Conservation (phyloP, 306 rosid genomes). For the Cicer judaicum region DNA sequence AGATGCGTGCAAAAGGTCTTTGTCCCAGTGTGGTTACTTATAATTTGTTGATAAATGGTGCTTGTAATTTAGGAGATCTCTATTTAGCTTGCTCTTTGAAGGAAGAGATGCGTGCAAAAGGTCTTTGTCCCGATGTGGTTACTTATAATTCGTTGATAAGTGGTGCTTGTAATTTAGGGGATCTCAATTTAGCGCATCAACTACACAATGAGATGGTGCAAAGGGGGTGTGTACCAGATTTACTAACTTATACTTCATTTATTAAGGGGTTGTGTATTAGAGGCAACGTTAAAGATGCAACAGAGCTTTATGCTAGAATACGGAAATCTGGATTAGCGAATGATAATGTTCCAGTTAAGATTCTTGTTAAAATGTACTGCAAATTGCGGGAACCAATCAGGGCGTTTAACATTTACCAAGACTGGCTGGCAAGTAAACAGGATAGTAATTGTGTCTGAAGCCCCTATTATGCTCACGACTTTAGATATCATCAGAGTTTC, state of each 20-base stretch:
- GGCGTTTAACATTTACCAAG: conserved; percentile 67
- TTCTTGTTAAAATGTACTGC: conserved; percentile 68
- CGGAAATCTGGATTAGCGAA: conserved; percentile 60
- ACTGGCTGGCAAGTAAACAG: conserved; percentile 56
- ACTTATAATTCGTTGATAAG: conserved; percentile 86
- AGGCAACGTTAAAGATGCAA: conserved; percentile 68
- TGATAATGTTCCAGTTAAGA: conserved; percentile 71
- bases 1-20: conserved; percentile 62
- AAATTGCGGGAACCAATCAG: conserved; percentile 59
- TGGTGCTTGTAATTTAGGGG: conserved; percentile 60
- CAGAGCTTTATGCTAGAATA: conserved; percentile 59
- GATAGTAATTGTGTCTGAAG: conserved; percentile 37
- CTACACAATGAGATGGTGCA: conserved; percentile 66
- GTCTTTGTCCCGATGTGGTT: conserved; percentile 70
- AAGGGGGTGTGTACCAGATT: conserved; percentile 68
- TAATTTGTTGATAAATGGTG: conserved; percentile 78
- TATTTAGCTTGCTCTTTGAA: conserved; percentile 64
- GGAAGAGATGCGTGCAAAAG: conserved; percentile 66
- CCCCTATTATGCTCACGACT: not conserved
- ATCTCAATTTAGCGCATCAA: conserved; percentile 49
- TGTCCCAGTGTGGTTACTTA: conserved; percentile 80
- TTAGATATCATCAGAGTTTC: conserved; percentile 13
- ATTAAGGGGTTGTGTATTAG: conserved; percentile 66
- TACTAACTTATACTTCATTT: conserved; percentile 71
- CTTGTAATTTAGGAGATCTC: conserved; percentile 55